Evolutionary conservation across 306 rosid species (phyloP).

Genomic region (Begonia fuchsioides): DNA sequence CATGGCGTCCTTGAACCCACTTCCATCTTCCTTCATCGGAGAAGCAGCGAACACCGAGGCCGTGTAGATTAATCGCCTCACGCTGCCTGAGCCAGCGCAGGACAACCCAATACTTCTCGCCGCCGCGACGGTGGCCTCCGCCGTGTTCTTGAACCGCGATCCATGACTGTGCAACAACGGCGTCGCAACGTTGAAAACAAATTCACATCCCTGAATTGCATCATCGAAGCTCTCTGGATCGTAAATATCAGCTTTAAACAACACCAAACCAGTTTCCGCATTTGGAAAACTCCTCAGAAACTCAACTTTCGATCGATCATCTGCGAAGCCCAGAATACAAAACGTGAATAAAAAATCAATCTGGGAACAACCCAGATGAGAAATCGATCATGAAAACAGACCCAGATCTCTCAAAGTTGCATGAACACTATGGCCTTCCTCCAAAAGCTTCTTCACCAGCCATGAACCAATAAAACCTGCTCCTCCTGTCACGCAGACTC

Average conservation of each 20-base stretch:
- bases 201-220: conserved; percentile 14
- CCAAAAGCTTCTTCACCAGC: conserved; percentile 20
- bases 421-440: conserved; percentile 21
- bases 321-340: background rate
- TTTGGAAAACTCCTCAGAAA: conserved; percentile 16
- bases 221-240: conserved; percentile 7
- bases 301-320: conserved; percentile 11
- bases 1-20: conserved; percentile 9
- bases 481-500: conserved; percentile 29
- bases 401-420: conserved; percentile 25
- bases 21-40: conserved; percentile 15
- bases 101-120: conserved; percentile 11
- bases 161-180: conserved; percentile 8
- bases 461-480: conserved; percentile 20
- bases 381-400: background rate
- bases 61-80: conserved; percentile 21
- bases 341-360: no score
- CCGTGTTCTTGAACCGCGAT: conserved; percentile 17
- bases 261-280: conserved; percentile 11
- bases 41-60: conserved; percentile 18
- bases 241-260: conserved; percentile 21
- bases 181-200: conserved; percentile 25
- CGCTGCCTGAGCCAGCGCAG: conserved; percentile 16
- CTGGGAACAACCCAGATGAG: no score
- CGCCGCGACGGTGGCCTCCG: conserved; percentile 13